Base-by-base conservation (phyloP, 2,329 filamentous ascomycete species). In the Fusarium musae region DNA sequence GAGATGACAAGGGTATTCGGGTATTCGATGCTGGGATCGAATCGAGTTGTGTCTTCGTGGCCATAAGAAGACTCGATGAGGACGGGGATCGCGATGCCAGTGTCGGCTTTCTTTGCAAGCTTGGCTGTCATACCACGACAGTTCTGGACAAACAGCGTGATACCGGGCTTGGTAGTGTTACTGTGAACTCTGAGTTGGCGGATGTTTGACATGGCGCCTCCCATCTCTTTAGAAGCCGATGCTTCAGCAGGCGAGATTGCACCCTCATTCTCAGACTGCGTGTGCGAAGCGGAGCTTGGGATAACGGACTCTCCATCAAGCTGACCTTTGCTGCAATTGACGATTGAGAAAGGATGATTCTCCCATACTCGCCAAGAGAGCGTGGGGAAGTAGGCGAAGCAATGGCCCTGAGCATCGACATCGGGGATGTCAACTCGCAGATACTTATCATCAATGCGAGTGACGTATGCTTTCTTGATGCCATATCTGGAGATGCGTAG, bases 291-390 rank as follows among this genome's bases (percentile, higher is more conserved):
- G 2, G 39, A 59, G 26, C 63, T 61, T 9, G 63, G 23, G 3
- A 23, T 6, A 2, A n/a, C 1, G 19, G 11, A 6, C 1, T 39
- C 30, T 12, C 39, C 30, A 5, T 23, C 21, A 17, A 46, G 46
- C 21, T 64, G 62, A 3, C 68, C 66, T 16, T 61, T 64, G 46
- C 71, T 78, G 43, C 59, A 64, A 23, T 67, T 71, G 12, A 79
- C 72, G 5, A 80, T 74, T 5, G 80, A 81, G 46, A 81, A 81
- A 1, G 80, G 80, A 21, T 81, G 80, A 17, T 77, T 80, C 44
- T 81, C 80, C 80, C 80, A 81, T 5, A 79, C 56, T 6, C 78
- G 75, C 79, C 79, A 81, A 5, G 74, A 78, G 0, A 81, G 53
- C 0, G 79, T 78, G 3, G 79, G 79, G 50, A 80, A 81, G 63